Conservation (phyloP, 148 eudicot genomes). For the Mesembryanthemum crystallinum region DNA sequence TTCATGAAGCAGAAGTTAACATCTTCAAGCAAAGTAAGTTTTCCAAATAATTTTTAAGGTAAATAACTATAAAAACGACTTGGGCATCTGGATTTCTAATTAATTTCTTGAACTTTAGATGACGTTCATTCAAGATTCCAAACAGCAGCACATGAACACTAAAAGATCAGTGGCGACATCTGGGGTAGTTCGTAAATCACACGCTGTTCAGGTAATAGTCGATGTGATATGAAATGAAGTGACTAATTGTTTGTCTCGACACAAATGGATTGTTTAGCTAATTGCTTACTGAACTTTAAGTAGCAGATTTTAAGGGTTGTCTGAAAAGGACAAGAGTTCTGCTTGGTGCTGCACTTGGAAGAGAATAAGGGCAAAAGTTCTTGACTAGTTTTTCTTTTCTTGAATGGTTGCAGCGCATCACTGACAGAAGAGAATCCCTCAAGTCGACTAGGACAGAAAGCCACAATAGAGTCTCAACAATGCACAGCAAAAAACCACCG, state of each 20-base stretch:
- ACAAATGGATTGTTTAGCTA: conserved; percentile 5
- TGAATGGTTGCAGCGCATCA: conserved; percentile 23
- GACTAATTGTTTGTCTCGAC: background rate
- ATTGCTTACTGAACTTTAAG: background rate
- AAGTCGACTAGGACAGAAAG: conserved; percentile 31
- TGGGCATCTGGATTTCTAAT: too few relatives aligned
- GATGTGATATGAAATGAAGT: background rate
- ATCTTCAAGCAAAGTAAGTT: conserved; percentile 38
- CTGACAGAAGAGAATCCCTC: conserved; percentile 25
- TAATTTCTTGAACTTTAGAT: conserved; percentile 25
- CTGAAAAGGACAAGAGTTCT: conserved; percentile 1
- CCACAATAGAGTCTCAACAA: conserved; percentile 20
- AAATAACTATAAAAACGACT: background rate
- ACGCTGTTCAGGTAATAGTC: conserved; percentile 23
- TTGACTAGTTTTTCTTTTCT: conserved; percentile 18
- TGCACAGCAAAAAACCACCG: conserved; percentile 23
- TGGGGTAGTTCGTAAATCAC: conserved; percentile 20
- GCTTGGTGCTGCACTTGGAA: conserved; percentile 6
- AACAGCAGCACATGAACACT: conserved; percentile 13
- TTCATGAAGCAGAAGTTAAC: conserved; percentile 25
- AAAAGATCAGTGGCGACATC: conserved; percentile 25
- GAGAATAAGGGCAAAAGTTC: background rate
- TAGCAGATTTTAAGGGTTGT: background rate
- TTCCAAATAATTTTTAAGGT: background rate
- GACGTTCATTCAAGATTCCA: conserved; percentile 23